Percentiles rank a stretch among this genome's conserved stretches.
Evolutionary conservation across 1,284 basidiomycete species (phyloP).

Genomic region (Limonomyces culmigenus): DNA sequence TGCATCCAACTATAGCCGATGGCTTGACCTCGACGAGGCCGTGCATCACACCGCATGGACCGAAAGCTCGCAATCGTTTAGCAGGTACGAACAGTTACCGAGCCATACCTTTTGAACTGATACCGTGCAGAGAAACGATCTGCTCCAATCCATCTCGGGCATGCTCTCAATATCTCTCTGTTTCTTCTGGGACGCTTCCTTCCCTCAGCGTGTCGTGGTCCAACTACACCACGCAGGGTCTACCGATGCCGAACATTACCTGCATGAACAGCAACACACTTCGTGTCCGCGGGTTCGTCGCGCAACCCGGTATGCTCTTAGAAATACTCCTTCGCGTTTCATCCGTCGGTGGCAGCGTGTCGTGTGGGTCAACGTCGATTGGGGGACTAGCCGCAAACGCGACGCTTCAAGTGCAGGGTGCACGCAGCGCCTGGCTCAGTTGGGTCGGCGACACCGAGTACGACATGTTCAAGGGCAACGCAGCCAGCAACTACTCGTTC

Average conservation of each 20-base stretch:
- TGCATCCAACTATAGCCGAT: slow-evolving; percentile 36
- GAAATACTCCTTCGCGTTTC: slow-evolving; percentile 40
- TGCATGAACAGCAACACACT: slow-evolving; percentile 42
- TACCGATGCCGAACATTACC: slow-evolving; percentile 37
- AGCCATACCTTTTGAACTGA: too few relatives aligned
- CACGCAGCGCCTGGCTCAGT: slow-evolving; percentile 36
- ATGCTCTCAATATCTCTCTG: slow-evolving; percentile 37
- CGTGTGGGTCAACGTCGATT: background rate
- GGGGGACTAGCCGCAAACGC: slow-evolving; percentile 24
- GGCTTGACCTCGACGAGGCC: slow-evolving; percentile 51
- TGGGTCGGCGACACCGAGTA: slow-evolving; percentile 63
- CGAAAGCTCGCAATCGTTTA: slow-evolving; percentile 17
- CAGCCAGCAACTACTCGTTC: slow-evolving; percentile 40
- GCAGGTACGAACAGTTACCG: too few relatives aligned
- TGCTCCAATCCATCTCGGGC: slow-evolving; percentile 48
- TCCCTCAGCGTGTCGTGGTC: slow-evolving; percentile 31
- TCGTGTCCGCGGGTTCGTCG: slow-evolving; percentile 32
- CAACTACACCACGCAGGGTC: slow-evolving; percentile 24
- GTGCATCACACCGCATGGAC: slow-evolving; percentile 42
- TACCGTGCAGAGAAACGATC: slow-evolving; percentile 52
- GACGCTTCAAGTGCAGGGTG: slow-evolving; percentile 28
- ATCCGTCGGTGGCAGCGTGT: slow-evolving; percentile 7
- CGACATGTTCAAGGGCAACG: slow-evolving; percentile 40
- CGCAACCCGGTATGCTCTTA: slow-evolving; percentile 45
- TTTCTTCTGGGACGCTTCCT: slow-evolving; percentile 18